phyloP scores from a whole-genome alignment of 306 rosid species.

The Hippophae tibetana region DNA sequence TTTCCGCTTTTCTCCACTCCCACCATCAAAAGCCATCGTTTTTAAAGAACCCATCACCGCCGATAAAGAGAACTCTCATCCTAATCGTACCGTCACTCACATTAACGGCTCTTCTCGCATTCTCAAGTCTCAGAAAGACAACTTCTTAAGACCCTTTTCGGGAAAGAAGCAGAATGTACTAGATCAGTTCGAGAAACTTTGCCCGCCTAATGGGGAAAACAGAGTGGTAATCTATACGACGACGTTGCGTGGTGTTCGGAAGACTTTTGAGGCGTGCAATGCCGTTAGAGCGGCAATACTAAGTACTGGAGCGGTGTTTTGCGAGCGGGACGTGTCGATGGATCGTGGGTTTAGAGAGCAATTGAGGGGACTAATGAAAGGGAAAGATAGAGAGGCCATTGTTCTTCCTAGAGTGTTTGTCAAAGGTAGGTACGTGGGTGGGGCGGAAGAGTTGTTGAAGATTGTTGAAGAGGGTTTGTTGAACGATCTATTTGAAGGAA shows the following conservation, averaged over 20 bases:
- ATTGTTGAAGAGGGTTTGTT: constrained; percentile 81
- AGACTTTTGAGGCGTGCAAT: constrained; percentile 73
- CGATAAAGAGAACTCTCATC: constrained; percentile 56
- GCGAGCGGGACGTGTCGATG: constrained; percentile 81
- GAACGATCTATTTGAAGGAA: constrained; percentile 65
- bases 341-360: constrained; percentile 78
- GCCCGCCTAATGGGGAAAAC: constrained; percentile 68
- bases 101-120: too few relatives aligned
- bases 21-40: constrained; percentile 20
- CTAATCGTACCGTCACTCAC: constrained; percentile 10
- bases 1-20: constrained; percentile 54
- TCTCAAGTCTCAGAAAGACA: constrained; percentile 2
- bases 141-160: neutral
- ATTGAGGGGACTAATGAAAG: constrained; percentile 55
- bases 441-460: constrained; percentile 76
- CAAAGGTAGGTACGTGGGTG: constrained; percentile 83
- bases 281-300: constrained; percentile 58
- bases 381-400: constrained; percentile 21
- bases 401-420: constrained; percentile 89
- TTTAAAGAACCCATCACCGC: constrained; percentile 2
- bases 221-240: constrained; percentile 73
- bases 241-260: constrained; percentile 74
- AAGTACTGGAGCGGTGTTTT: constrained; percentile 48
- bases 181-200: constrained; percentile 50
- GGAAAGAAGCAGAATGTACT: constrained; percentile 2